Evolutionary conservation across 305 asterid species (phyloP).

Genomic region (Solanum hybrid): DNA sequence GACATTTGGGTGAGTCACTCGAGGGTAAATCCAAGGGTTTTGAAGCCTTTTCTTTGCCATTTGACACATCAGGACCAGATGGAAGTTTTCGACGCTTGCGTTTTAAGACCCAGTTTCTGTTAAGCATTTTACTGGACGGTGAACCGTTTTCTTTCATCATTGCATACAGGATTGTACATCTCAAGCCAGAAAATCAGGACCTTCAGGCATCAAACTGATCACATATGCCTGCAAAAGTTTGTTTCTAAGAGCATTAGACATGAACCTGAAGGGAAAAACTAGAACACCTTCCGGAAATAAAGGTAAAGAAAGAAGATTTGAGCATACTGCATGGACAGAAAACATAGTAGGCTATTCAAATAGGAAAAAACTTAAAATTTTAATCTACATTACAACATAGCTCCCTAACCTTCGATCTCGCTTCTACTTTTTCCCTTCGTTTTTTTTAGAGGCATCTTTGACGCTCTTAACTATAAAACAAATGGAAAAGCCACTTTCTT

Average conservation of each 20-base stretch:
- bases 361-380: not conserved
- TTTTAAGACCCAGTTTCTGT: slow-evolving; percentile 72
- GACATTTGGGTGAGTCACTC: slow-evolving; percentile 27
- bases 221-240: not conserved
- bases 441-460: not conserved
- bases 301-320: not conserved
- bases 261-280: not conserved
- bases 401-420: not conserved
- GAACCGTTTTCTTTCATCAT: slow-evolving; percentile 53
- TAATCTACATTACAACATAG: not conserved
- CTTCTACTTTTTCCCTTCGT: not conserved
- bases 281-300: not conserved
- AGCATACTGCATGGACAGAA: not conserved
- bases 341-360: not conserved
- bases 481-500: not conserved
- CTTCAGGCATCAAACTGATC: not conserved
- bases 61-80: slow-evolving; percentile 38
- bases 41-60: slow-evolving; percentile 29
- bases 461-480: not conserved
- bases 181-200: slow-evolving; percentile 4
- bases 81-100: slow-evolving; percentile 72
- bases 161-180: slow-evolving; percentile 5
- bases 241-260: not conserved
- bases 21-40: slow-evolving; percentile 35
- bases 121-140: slow-evolving; percentile 42